A percentile compares a stretch with the other conserved stretches of the same genome.
These are phyloP conservation scores for Nidularia sp. DNA, from an alignment of 768 basidiomycete genomes.

Conservation along the genomic window DNA sequence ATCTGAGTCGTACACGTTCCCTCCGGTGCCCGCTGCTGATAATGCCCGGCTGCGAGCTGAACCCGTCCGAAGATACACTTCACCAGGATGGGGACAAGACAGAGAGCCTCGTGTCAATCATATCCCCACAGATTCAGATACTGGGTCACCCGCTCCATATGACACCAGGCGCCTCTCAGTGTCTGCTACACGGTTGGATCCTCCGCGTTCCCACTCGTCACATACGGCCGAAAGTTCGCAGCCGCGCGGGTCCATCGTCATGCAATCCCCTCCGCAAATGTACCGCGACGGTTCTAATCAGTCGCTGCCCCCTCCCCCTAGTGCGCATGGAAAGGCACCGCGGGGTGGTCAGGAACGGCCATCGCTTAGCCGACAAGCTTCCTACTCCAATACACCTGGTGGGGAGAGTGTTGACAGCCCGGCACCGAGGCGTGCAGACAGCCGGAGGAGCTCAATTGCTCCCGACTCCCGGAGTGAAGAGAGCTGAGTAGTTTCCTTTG, in stretches of 20 bases:
- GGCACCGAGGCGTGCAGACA: conserved; percentile 12
- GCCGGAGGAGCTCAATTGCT: conserved; percentile 29
- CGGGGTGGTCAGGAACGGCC: conserved; percentile 17
- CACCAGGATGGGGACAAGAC: conserved; percentile 36
- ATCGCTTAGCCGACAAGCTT: conserved; percentile 17
- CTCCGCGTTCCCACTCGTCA: conserved; percentile 23
- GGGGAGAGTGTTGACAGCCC: neutral
- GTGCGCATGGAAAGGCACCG: conserved; percentile 13
- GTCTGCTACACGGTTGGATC: conserved; percentile 46
- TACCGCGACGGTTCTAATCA: conserved; percentile 24
- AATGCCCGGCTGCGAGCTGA: conserved; percentile 29
- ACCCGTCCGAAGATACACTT: conserved; percentile 27
- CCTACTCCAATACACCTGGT: conserved; percentile 4
- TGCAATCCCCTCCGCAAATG: conserved; percentile 27
- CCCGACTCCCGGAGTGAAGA: neutral
- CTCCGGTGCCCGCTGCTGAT: conserved; percentile 25
- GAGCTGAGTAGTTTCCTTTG: conserved; percentile 5
- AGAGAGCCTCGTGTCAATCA: conserved; percentile 29
- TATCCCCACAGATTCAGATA: conserved; percentile 29
- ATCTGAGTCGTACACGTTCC: conserved; percentile 43
- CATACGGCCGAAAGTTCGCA: conserved; percentile 19
- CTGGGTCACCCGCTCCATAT: conserved; percentile 44
- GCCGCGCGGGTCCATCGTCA: conserved; percentile 14
- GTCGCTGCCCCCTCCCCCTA: conserved; percentile 11
- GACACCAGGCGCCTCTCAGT: conserved; percentile 47